Evolutionary conservation across 1,284 basidiomycete species (phyloP), one percentile per base, ranked within the genome.

Genomic region (Ganoderma lucidum): DNA sequence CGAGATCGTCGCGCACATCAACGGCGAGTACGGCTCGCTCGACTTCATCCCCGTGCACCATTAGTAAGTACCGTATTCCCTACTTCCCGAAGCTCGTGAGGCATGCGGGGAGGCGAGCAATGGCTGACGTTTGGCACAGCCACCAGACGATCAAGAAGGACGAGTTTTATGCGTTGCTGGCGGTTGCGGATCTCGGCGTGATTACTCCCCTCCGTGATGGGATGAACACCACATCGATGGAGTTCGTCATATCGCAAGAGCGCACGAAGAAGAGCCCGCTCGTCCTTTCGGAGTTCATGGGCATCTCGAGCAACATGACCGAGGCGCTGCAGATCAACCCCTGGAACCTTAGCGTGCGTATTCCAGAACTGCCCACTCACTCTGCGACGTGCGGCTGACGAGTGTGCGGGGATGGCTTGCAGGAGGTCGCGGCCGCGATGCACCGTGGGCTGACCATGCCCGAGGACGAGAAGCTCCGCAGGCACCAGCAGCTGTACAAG

Each of bases 11-110:
- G 93, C 95, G 53, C 95, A 96, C 76, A 99, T 99, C 83, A 99
- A 99, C 77, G 96, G 96, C 73, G 93, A 96, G 77, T 99, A 96
- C 79, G 98, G 97, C 48, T 93, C 91, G 70, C 83, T 99, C 59
- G 96, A 98, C 82, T 99, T 99, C 79, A 96, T 97, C 72, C 97
- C 98, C 12, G 95, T 99, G n/a, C 97, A 99, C 79, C 98, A 99
- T 79, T 99, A 99, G 94, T 96, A 77, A 63, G 90, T 85, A 15
- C n/a, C 19, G 19, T 9, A 19, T 6, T 48, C 23, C 45, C 19
- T 19, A 2, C 42, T 15, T 19, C 8, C 17, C 19, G 44, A n/a
- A 12, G 42, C 5, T 15, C n/a, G 23, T 23, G 35, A 12, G 15
- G 35, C 5, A 39, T 39, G 19, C 1, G 9, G 19, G 45, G 23